Conservation (phyloP, 495 filamentous ascomycete species). For the Wilcoxina mikolae region DNA sequence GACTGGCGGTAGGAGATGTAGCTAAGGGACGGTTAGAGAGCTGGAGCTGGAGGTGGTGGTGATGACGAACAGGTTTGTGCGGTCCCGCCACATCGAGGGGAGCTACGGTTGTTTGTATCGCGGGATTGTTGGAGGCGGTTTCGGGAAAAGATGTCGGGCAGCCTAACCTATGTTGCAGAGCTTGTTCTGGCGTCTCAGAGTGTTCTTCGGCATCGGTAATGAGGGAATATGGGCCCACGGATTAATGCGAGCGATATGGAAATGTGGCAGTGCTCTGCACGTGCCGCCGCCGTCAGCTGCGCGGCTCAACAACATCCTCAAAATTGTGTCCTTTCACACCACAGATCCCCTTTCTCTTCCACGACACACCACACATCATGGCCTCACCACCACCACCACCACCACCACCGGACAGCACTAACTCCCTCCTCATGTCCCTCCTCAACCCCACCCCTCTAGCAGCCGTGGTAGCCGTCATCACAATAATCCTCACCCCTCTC, state of each 20-base stretch:
- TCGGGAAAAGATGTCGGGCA: not conserved
- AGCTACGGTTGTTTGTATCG: not conserved
- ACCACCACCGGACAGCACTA: not conserved
- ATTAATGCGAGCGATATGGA: too few relatives aligned
- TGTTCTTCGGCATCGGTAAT: not conserved
- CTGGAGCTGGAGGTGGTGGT: slow-evolving; percentile 10
- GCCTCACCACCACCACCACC: not conserved
- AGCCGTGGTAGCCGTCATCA: slow-evolving; percentile 48
- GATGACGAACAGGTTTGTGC: slow-evolving; percentile 75
- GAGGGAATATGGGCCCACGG: too few relatives aligned
- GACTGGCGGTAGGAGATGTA: slow-evolving; percentile 99
- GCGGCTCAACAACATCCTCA: not conserved
- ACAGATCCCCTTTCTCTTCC: not conserved
- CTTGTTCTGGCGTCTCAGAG: not conserved
- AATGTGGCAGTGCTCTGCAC: not conserved
- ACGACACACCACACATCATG: not conserved
- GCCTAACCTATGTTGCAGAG: not conserved
- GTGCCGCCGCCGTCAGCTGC: not conserved
- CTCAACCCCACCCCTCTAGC: slow-evolving; percentile 40
- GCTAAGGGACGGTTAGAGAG: slow-evolving; percentile 34
- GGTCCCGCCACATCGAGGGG: slow-evolving; percentile 73
- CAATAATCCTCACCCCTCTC: slow-evolving; percentile 59
- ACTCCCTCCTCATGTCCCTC: not conserved
- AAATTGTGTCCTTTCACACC: slow-evolving; percentile 1
- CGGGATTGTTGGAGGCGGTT: not conserved